A percentile compares a stretch with the other conserved stretches of the same genome.
Conservation (phyloP, 2,329 filamentous ascomycete genomes). For the Pseudogymnoascus sp. region DNA sequence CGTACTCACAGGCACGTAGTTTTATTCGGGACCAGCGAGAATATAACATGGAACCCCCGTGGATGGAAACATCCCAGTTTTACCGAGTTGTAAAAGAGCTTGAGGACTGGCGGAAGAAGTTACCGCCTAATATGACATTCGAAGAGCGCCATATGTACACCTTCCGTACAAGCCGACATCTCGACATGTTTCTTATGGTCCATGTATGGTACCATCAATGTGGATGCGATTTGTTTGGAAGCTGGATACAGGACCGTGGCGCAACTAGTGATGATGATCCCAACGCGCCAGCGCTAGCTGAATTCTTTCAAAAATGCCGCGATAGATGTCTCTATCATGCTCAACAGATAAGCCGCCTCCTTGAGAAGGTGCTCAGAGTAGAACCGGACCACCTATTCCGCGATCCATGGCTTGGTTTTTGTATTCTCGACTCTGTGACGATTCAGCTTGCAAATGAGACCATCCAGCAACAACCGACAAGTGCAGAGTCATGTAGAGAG, state of each 20-base stretch:
- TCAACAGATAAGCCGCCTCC: not conserved
- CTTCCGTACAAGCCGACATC: constrained; percentile 9
- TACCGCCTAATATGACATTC: constrained; percentile 6
- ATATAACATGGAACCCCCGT: not conserved
- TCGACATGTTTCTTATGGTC: constrained; percentile 15
- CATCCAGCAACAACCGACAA: not conserved
- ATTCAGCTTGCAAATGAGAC: not conserved
- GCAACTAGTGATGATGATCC: constrained; percentile 18
- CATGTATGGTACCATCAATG: constrained; percentile 13
- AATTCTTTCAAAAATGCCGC: constrained; percentile 11
- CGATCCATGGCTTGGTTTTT: constrained; percentile 11
- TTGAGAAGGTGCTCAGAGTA: constrained; percentile 10
- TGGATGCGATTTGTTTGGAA: not conserved
- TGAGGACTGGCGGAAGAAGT: constrained; percentile 7
- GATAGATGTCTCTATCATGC: constrained; percentile 7
- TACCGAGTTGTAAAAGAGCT: constrained; percentile 7
- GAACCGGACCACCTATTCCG: constrained; percentile 11
- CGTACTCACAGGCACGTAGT: not conserved
- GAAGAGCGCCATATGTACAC: constrained; percentile 12
- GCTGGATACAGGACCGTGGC: constrained; percentile 19
- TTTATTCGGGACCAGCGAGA: not conserved
- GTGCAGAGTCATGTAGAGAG: not conserved
- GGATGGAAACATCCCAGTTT: constrained; percentile 8
- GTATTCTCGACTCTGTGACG: not conserved
- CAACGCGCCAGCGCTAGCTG: constrained; percentile 4